Conservation (phyloP, 495 filamentous ascomycete genomes). For the Lophiostoma macrostomum region DNA sequence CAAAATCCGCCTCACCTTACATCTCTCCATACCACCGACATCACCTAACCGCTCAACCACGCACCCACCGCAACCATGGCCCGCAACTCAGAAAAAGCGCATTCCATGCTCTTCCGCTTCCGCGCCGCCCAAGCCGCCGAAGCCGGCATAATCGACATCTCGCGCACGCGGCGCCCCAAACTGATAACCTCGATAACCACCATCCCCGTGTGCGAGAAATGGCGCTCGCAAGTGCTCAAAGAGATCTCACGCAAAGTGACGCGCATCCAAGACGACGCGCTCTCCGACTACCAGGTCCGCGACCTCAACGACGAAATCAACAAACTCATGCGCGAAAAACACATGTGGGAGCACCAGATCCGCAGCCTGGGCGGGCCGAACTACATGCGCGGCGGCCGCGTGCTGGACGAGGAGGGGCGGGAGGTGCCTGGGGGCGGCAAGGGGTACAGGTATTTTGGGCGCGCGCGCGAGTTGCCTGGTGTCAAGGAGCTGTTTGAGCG, state of each 20-base stretch:
- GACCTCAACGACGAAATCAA: conserved; percentile 99
- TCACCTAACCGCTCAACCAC: not conserved
- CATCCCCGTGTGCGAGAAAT: conserved; percentile 91
- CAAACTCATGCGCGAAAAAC: conserved; percentile 96
- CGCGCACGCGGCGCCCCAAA: conserved; percentile 86
- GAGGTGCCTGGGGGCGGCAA: conserved; percentile 89
- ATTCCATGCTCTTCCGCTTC: conserved; percentile 99
- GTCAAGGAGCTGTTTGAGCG: conserved; percentile 97
- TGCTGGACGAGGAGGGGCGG: conserved; percentile 87
- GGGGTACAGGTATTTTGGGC: conserved; percentile 89
- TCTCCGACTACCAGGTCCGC: conserved; percentile 94
- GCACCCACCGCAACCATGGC: conserved; percentile 47
- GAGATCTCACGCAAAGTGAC: conserved; percentile 95
- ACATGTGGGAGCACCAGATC: conserved; percentile 97
- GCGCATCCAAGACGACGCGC: conserved; percentile 83
- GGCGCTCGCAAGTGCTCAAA: conserved; percentile 96
- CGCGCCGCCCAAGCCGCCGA: conserved; percentile 95
- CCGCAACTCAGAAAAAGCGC: conserved; percentile 93
- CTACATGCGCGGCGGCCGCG: conserved; percentile 88
- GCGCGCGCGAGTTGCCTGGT: conserved; percentile 85
- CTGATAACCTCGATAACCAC: conserved; percentile 77
- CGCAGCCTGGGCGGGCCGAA: conserved; percentile 91
- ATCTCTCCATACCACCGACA: not conserved
- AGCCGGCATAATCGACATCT: conserved; percentile 89
- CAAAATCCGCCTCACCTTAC: not conserved